These are phyloP conservation scores for Cladosporium sp. DNA, from an alignment of 2,329 filamentous ascomycete species.

Conservation along the genomic window DNA sequence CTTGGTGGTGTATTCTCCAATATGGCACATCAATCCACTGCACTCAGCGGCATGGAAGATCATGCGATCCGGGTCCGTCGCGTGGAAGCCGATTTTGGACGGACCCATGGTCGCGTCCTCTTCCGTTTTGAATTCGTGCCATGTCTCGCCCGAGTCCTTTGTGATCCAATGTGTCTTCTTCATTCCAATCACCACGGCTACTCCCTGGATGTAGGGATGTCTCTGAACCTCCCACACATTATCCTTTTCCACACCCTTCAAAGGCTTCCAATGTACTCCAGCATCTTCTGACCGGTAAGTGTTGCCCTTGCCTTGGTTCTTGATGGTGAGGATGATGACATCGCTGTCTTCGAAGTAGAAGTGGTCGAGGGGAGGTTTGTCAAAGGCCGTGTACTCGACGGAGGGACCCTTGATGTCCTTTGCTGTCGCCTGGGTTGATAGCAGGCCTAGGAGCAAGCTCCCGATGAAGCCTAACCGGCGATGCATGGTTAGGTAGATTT, in stretches of 20 bases:
- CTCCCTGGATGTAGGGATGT: conserved; percentile 75
- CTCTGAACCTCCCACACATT: conserved; percentile 65
- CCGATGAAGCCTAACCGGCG: conserved; percentile 14
- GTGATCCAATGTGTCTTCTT: conserved; percentile 77
- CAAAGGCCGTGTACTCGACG: conserved; percentile 65
- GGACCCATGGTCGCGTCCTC: conserved; percentile 58
- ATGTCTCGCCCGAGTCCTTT: conserved; percentile 76
- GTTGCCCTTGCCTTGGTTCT: conserved; percentile 63
- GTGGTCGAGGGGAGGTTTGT: conserved; percentile 65
- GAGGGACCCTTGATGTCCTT: conserved; percentile 51
- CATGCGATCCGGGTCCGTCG: conserved; percentile 77
- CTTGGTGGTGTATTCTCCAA: conserved; percentile 36
- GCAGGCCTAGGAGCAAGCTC: conserved; percentile 26
- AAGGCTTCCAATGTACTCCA: conserved; percentile 71
- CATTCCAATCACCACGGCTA: conserved; percentile 75
- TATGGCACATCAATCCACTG: conserved; percentile 39
- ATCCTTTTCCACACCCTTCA: conserved; percentile 65
- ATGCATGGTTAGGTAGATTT: conserved; percentile 13
- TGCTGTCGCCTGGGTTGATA: conserved; percentile 26
- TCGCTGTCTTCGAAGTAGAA: conserved; percentile 93
- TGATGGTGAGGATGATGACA: conserved; percentile 64
- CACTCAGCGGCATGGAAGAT: conserved; percentile 65
- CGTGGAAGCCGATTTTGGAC: conserved; percentile 72
- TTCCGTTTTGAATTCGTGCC: conserved; percentile 70
- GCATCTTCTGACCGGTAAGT: conserved; percentile 80